Percentiles rank a stretch among this genome's conserved stretches.
phyloP scores from a whole-genome alignment of 1,284 basidiomycete species.

The Neonothopanus nambi region DNA sequence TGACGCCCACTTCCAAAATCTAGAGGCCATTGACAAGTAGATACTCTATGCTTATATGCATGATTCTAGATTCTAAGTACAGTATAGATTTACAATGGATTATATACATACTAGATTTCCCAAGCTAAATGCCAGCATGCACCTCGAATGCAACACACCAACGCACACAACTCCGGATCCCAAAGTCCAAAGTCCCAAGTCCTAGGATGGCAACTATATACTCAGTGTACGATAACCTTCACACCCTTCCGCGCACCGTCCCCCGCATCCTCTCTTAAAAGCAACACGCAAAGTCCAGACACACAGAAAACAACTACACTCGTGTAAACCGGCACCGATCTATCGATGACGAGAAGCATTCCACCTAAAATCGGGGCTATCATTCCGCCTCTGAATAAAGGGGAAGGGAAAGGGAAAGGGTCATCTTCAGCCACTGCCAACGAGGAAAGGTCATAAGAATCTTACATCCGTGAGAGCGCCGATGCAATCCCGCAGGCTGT shows the following conservation, averaged over 20 bases:
- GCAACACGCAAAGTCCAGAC: slow-evolving; percentile 67
- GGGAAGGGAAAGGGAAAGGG: slow-evolving; percentile 4
- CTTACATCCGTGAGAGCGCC: slow-evolving; percentile 83
- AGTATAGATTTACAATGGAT: too few species aligned
- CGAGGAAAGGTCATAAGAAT: not conserved
- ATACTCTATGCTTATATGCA: too few species aligned
- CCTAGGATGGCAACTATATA: not conserved
- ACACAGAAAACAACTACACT: slow-evolving; percentile 72
- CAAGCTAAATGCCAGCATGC: too few species aligned
- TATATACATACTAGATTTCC: too few species aligned
- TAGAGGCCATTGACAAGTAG: too few species aligned
- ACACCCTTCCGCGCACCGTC: slow-evolving; percentile 25
- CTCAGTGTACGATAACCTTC: slow-evolving; percentile 27
- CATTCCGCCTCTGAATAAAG: slow-evolving; percentile 82
- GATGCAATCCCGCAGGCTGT: slow-evolving; percentile 92
- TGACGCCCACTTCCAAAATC: too few species aligned
- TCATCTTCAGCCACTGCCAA: slow-evolving; percentile 11
- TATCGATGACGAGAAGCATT: slow-evolving; percentile 69
- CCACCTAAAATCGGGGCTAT: slow-evolving; percentile 88
- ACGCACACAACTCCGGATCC: too few species aligned
- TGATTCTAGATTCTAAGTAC: too few species aligned
- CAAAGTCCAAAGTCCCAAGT: too few species aligned
- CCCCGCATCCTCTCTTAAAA: slow-evolving; percentile 48
- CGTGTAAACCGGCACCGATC: slow-evolving; percentile 78
- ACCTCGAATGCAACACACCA: too few species aligned